phyloP scores from a whole-genome alignment of 495 filamentous ascomycete species.

The Penicillium steckii region DNA sequence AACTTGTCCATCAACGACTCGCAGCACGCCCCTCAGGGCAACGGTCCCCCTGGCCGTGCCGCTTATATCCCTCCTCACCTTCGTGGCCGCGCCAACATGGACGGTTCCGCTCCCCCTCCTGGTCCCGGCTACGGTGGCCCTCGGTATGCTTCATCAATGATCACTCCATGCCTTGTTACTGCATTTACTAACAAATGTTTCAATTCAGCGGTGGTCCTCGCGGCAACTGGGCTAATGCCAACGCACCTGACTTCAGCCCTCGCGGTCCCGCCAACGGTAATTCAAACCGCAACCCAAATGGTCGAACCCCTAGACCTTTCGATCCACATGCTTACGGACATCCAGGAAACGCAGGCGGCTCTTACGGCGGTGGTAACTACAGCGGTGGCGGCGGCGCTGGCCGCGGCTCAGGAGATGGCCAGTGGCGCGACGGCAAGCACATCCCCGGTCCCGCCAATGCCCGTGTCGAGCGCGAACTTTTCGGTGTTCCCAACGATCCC shows the following conservation, averaged over 20 bases:
- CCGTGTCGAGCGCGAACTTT: conserved; percentile 91
- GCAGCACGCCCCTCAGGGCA: conserved; percentile 58
- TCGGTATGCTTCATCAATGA: conserved; percentile 36
- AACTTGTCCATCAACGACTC: conserved; percentile 73
- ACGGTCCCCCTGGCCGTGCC: conserved; percentile 54
- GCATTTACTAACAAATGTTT: conserved; percentile 8
- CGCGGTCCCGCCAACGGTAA: conserved; percentile 54
- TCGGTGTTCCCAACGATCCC: conserved; percentile 89
- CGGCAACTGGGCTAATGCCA: conserved; percentile 66
- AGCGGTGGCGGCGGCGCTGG: conserved; percentile 39
- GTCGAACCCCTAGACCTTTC: conserved; percentile 48
- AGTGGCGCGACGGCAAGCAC: conserved; percentile 97
- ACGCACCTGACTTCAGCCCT: conserved; percentile 66
- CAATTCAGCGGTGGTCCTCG: conserved; percentile 50
- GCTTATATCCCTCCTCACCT: conserved; percentile 97
- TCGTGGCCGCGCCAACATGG: conserved; percentile 54
- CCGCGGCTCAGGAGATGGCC: conserved; percentile 87
- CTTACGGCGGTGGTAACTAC: conserved; percentile 48
- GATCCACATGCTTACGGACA: conserved; percentile 69
- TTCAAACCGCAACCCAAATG: conserved; percentile 38
- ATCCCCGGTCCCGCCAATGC: conserved; percentile 83
- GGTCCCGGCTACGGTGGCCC: conserved; percentile 32
- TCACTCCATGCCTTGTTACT: not conserved
- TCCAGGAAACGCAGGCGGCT: conserved; percentile 48
- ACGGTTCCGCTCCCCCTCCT: conserved; percentile 37